A percentile compares a stretch with the other conserved stretches of the same genome.
These are phyloP conservation scores for Ceratobasidium sp. DNA, from an alignment of 1,284 basidiomycete genomes.

Conservation along the genomic window DNA sequence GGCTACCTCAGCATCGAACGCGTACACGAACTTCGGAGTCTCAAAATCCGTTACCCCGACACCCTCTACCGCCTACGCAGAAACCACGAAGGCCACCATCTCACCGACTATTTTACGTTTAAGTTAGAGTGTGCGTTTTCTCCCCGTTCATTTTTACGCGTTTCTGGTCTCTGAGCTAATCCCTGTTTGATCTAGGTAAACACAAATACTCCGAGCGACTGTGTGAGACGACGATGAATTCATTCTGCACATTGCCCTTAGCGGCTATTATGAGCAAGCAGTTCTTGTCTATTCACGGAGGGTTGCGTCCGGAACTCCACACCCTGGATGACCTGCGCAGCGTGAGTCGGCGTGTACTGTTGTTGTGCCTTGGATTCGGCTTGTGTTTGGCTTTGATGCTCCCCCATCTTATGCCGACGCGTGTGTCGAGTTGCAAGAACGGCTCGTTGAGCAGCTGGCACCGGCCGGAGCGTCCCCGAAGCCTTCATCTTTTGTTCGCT, in stretches of 20 bases:
- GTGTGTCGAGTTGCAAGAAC: too few species aligned
- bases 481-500: constrained; percentile 1
- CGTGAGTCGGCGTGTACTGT: constrained; percentile 62
- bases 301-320: constrained; percentile 90
- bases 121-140: constrained; percentile 86
- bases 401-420: too few species aligned
- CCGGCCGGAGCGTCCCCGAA: too few species aligned
- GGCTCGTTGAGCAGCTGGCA: too few species aligned
- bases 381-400: too few species aligned
- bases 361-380: too few species aligned
- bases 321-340: constrained; percentile 90
- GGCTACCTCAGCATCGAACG: constrained; percentile 98
- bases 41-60: constrained; percentile 95
- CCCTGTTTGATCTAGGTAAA: constrained; percentile 70
- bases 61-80: constrained; percentile 93
- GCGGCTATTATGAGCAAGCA: constrained; percentile 98
- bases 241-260: constrained; percentile 91
- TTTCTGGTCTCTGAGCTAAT: constrained; percentile 36
- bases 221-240: constrained; percentile 93
- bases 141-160: constrained; percentile 23
- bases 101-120: constrained; percentile 98
- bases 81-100: constrained; percentile 97
- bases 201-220: constrained; percentile 94
- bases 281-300: constrained; percentile 95
- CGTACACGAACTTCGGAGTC: constrained; percentile 90